A percentile compares a stretch with the other conserved stretches of the same genome.
Conservation (phyloP, 192 early-diverging fungal species). For the Powellomyces hirtus region DNA sequence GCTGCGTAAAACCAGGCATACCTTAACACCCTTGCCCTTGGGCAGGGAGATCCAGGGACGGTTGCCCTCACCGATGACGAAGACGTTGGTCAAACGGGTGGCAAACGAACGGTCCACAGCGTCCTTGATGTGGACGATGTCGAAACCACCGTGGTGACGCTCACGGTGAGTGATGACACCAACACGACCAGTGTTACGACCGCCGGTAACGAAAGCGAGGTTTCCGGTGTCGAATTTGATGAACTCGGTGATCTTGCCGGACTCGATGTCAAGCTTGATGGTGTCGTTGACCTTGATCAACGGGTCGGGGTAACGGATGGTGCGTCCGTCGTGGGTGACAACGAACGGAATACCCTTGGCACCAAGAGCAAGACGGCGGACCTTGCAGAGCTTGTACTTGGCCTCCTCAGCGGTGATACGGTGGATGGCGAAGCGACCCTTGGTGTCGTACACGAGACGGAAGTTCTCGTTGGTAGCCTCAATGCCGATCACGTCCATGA, state of each 20-base stretch:
- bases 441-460: constrained; percentile 98
- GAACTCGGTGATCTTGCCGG: constrained; percentile 86
- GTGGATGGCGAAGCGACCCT: constrained; percentile 99
- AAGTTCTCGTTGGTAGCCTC: constrained; percentile 99
- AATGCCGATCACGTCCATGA: constrained; percentile 93
- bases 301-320: constrained; percentile 99
- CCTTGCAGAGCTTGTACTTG: constrained; percentile 99
- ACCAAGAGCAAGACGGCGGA: constrained; percentile 92
- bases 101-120: constrained; percentile 91
- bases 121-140: constrained; percentile 99
- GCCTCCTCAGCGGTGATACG: constrained; percentile 97
- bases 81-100: constrained; percentile 96
- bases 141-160: constrained; percentile 96
- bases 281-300: constrained; percentile 99
- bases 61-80: constrained; percentile 76
- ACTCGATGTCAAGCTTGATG: constrained; percentile 93
- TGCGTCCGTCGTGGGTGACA: constrained; percentile 99
- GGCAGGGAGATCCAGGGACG: constrained; percentile 96
- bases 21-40: constrained; percentile 96
- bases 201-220: constrained; percentile 95
- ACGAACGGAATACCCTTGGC: constrained; percentile 93
- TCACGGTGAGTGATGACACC: constrained; percentile 96
- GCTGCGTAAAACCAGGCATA: background rate
- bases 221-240: constrained; percentile 99
- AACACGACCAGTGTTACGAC: constrained; percentile 97